Evolutionary conservation across 1,284 basidiomycete species (phyloP), one percentile per base, ranked within the genome.

Genomic region (Singerocomus inundabilis): DNA sequence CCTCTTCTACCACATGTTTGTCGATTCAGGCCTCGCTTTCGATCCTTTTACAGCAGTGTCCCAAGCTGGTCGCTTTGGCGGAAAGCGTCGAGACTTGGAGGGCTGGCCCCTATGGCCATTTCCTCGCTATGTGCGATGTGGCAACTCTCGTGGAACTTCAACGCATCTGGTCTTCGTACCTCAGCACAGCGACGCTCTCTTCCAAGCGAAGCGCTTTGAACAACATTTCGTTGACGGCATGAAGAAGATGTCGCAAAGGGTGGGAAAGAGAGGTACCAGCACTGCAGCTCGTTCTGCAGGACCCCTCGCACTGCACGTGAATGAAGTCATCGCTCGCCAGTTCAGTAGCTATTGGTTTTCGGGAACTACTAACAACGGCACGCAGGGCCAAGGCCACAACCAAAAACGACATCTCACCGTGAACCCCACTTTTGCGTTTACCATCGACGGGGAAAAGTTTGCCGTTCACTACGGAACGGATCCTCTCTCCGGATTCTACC

Each of bases 1-100:
- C 46, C 75, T 82, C 5, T 81, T 77, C 58, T 84, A 75, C 54
- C 75, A 84, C 60, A 64, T 83, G 51, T 73, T 73, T 39, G 55
- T 85, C 32, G 76, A 82, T n/a, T 61, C 54, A 71, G 28, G 25
- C 36, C 0, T 67, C 78, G 0, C 64, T 71, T 11, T 52, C 62
- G 0, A 44, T 72, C 9, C 62, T 84, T 6, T 49, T 70, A 9
- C 52, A 56, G 0, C 80, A 82, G 35, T 81, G 74, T 54, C 55
- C 60, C 6, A 76, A 72, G 51, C 74, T 85, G 9, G 39, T 73
- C 6, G 55, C 65, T 0, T 42, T 70, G 12, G 72, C 76, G 1
- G 46, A 57, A 16, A 65, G 63, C 48, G 12, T 75, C 12, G 60
- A 72, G 18, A 55, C 62, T 0, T 84, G 82, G 81, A 61, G 64